Evolutionary conservation across 2,329 filamentous ascomycete species (phyloP).

Genomic region (Colletotrichum trifolii): DNA sequence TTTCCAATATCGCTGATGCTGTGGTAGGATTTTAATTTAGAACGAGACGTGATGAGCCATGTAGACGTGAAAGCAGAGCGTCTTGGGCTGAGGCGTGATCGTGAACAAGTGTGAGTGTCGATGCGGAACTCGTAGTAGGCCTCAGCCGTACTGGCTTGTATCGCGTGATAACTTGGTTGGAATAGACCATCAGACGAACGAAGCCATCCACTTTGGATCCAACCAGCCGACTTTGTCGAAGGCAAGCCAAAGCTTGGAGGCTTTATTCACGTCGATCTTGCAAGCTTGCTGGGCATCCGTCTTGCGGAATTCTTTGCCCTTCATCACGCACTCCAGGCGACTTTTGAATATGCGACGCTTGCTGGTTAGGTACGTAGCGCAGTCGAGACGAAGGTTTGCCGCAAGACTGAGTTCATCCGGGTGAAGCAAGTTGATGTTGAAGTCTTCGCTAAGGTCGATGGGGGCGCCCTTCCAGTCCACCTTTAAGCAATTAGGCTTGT

Average conservation of each 20-base stretch:
- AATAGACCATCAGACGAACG: conserved; percentile 44
- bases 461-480: conserved; percentile 88
- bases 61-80: conserved; percentile 1
- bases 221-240: conserved; percentile 92
- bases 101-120: background rate
- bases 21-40: background rate
- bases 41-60: background rate
- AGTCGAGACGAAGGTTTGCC: conserved; percentile 82
- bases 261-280: conserved; percentile 98
- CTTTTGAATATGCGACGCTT: conserved; percentile 91
- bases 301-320: conserved; percentile 89
- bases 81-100: conserved; percentile 2
- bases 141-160: too few relatives aligned
- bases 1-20: conserved; percentile 31
- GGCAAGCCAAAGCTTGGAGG: conserved; percentile 89
- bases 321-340: conserved; percentile 73
- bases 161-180: too few relatives aligned
- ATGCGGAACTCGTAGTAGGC: too few relatives aligned
- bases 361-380: conserved; percentile 89
- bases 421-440: conserved; percentile 77
- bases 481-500: conserved; percentile 77
- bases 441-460: conserved; percentile 80
- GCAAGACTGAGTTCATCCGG: conserved; percentile 82
- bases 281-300: conserved; percentile 96
- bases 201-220: conserved; percentile 59